Evolutionary conservation across 116 monocot genomes (phyloP), one percentile per base, ranked within the genome.

Genomic region (Papilionanthe hybrid): DNA sequence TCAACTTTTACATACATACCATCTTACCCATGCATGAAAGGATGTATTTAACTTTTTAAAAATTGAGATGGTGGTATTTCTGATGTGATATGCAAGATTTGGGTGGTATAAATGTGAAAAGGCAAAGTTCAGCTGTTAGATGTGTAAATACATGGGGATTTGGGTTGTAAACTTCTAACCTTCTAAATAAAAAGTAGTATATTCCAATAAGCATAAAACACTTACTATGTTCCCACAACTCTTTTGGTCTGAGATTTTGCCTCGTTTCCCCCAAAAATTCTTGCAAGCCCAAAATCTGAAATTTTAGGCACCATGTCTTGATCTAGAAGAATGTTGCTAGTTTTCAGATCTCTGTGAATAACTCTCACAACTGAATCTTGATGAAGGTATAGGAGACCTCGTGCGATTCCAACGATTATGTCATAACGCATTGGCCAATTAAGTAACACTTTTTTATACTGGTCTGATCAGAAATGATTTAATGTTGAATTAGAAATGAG

Each of bases 321-420:
- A 25, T 86, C 79, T 20, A 86, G 47, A 53, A 79, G 74, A 9
- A 86, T 32, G 12, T 82, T 86, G 32, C 83, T 83, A 13, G 86
- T 71, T 53, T 86, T 86, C 49, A 80, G 27, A 42, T 86, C 86
- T 22, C 81, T 66, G 13, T 85, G 85, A 19, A 85, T 37, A 42
- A 85, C 72, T 79, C 30, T 80, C 11, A 83, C 77, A 0, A 23
- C 83, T 49, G 83, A 86, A 56, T 83, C 86, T 63, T 80, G 72
- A 25, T 86, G 86, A 20, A 86, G 77, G 48, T 86, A 86, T 1
- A 78, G 74, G 4, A 86, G 80, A n/a, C 86, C 83, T 75, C 81
- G 37, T 45, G 80, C 80, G 10, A 83, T 80, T 15, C 86, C 86
- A 47, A 66, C 74, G 3, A 86, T 81, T n/a, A 86, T 86, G 4